phyloP scores from a whole-genome alignment of 257 asterid species.

The Voacanga thouarsii region DNA sequence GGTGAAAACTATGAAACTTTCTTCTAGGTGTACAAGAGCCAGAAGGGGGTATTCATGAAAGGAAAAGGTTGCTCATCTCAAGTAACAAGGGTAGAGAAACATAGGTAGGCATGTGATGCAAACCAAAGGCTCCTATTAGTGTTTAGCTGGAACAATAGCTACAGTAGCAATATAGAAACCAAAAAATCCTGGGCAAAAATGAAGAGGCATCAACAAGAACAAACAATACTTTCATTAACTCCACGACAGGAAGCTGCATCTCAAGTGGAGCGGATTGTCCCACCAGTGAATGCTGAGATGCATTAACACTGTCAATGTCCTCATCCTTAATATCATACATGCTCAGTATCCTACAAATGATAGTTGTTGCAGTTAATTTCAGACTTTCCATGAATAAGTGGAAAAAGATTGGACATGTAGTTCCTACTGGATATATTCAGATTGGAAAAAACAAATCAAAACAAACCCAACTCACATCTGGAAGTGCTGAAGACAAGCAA shows the following conservation, averaged over 20 bases:
- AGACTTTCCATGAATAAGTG: conserved; percentile 3
- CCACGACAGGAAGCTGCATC: conserved; percentile 81
- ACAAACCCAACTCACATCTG: conserved; percentile 56
- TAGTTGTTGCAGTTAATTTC: conserved; percentile 22
- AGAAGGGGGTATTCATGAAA: not conserved
- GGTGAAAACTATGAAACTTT: not conserved
- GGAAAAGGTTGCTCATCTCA: not conserved
- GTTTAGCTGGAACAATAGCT: conserved; percentile 6
- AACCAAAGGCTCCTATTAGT: not conserved
- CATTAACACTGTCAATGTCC: conserved; percentile 62
- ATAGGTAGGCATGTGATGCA: not conserved
- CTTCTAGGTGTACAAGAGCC: not conserved
- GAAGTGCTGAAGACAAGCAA: conserved; percentile 84
- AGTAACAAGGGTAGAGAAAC: not conserved
- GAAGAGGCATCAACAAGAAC: conserved; percentile 13
- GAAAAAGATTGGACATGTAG: not conserved
- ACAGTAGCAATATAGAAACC: conserved; percentile 3
- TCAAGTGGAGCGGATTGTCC: conserved; percentile 56
- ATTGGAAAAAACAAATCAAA: not conserved
- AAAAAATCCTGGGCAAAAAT: not conserved
- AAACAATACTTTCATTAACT: conserved; percentile 69
- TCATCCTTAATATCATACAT: conserved; percentile 81
- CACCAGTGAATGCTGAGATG: conserved; percentile 53
- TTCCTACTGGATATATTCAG: conserved; percentile 5
- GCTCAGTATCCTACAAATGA: conserved; percentile 75